A percentile compares a stretch with the other conserved stretches of the same genome.
Evolutionary conservation across 345 rosid species (phyloP).

Genomic region (Hibiscus mutabilis): DNA sequence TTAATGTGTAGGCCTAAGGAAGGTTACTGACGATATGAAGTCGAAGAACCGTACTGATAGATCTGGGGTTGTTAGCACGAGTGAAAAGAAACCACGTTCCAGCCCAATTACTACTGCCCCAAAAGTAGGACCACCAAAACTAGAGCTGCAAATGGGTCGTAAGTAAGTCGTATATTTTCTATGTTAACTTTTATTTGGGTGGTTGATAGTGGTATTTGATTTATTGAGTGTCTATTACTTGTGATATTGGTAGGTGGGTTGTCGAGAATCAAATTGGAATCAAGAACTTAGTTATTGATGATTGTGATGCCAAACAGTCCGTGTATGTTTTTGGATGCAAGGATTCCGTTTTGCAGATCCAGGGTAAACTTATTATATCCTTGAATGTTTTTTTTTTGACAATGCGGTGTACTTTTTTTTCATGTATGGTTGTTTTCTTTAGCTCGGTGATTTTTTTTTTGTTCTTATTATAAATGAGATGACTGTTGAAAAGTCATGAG

Average conservation of each 20-base stretch:
- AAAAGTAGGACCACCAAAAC: conserved; percentile 77
- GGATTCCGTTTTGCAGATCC: conserved; percentile 91
- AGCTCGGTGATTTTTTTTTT: not conserved
- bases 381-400: not conserved
- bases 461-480: not conserved
- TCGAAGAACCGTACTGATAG: conserved; percentile 71
- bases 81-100: conserved; percentile 47
- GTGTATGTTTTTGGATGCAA: conserved; percentile 93
- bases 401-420: not conserved
- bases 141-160: conserved; percentile 98
- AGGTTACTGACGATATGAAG: conserved; percentile 92
- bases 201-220: conserved; percentile 9
- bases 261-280: conserved; percentile 93
- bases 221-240: conserved; percentile 13
- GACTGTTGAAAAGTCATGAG: conserved; percentile 5
- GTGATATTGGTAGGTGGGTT: conserved; percentile 61
- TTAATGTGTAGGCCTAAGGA: conserved; percentile 59
- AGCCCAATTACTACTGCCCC: conserved; percentile 42
- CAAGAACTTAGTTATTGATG: conserved; percentile 75
- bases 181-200: not conserved
- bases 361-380: conserved; percentile 36
- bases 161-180: conserved; percentile 45
- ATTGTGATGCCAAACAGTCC: conserved; percentile 88
- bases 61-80: conserved; percentile 57
- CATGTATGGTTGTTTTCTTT: conserved; percentile 3